Evolutionary conservation across 2,329 filamentous ascomycete species (phyloP).

Genomic region (Stemphylium beticola): DNA sequence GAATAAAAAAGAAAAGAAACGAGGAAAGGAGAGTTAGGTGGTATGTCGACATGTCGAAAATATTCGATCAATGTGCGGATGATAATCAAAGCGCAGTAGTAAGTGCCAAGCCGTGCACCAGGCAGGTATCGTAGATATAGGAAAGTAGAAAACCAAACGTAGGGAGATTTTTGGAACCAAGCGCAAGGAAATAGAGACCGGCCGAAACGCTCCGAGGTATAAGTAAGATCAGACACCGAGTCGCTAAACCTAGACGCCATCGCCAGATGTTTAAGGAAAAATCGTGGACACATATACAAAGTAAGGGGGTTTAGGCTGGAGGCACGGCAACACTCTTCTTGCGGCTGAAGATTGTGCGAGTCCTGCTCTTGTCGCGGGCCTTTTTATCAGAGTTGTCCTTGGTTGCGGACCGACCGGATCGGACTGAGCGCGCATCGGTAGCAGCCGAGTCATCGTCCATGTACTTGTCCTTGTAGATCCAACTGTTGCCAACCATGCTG

Average conservation of each 20-base stretch:
- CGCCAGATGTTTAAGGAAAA: slow-evolving; percentile 35
- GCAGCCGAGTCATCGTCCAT: slow-evolving; percentile 59
- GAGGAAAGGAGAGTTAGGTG: slow-evolving; percentile 5
- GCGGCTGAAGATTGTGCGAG: slow-evolving; percentile 73
- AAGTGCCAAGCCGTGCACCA: slow-evolving; percentile 33
- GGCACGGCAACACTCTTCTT: slow-evolving; percentile 54
- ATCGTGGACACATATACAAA: slow-evolving; percentile 45
- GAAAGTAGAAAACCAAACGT: slow-evolving; percentile 14
- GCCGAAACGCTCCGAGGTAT: slow-evolving; percentile 25
- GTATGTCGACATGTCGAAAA: slow-evolving; percentile 16
- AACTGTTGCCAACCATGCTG: slow-evolving; percentile 98
- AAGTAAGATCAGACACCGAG: slow-evolving; percentile 35
- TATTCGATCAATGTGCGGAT: slow-evolving; percentile 9
- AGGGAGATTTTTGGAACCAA: slow-evolving; percentile 16
- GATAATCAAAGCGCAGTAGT: background rate
- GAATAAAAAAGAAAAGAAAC: background rate
- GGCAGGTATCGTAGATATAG: slow-evolving; percentile 32
- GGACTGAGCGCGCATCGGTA: slow-evolving; percentile 51
- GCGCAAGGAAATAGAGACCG: slow-evolving; percentile 13
- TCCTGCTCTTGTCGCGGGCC: slow-evolving; percentile 75
- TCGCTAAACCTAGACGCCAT: slow-evolving; percentile 41
- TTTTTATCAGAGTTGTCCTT: slow-evolving; percentile 62
- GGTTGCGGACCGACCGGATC: slow-evolving; percentile 54
- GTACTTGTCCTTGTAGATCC: slow-evolving; percentile 98
- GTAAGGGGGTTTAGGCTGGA: slow-evolving; percentile 19